A percentile compares a stretch with the other conserved stretches of the same genome.
Evolutionary conservation across 2,329 filamentous ascomycete species (phyloP).

Genomic region (Pseudogymnoascus sp.): DNA sequence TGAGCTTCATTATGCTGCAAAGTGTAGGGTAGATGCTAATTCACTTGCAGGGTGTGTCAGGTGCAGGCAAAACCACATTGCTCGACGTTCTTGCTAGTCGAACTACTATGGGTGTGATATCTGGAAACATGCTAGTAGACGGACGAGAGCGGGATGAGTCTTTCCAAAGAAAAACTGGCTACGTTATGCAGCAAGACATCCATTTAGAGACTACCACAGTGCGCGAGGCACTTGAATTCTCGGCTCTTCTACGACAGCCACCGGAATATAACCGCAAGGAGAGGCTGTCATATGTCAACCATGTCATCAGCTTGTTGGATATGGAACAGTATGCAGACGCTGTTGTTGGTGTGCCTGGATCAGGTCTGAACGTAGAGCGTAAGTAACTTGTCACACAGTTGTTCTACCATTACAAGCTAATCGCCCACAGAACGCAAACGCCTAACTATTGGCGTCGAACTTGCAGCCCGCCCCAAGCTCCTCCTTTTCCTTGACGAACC

Average conservation of each 20-base stretch:
- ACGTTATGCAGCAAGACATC: conserved; percentile 87
- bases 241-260: conserved; percentile 79
- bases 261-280: conserved; percentile 60
- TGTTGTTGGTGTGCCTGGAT: conserved; percentile 55
- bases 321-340: conserved; percentile 61
- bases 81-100: conserved; percentile 77
- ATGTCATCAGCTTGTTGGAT: conserved; percentile 57
- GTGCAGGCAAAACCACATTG: conserved; percentile 82
- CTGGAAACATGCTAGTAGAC: conserved; percentile 67
- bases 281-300: conserved; percentile 76
- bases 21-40: background rate
- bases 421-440: conserved; percentile 43
- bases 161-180: conserved; percentile 69
- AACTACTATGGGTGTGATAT: conserved; percentile 81
- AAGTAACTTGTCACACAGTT: background rate
- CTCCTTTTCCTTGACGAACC: conserved; percentile 57
- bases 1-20: background rate
- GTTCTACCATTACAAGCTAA: background rate
- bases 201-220: conserved; percentile 78
- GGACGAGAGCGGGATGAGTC: conserved; percentile 63
- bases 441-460: conserved; percentile 51
- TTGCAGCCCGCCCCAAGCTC: conserved; percentile 48
- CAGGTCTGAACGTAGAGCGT: conserved; percentile 51
- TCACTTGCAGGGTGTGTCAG: conserved; percentile 30
- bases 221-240: conserved; percentile 80